Conservation (phyloP, 2,329 filamentous ascomycete genomes). For the Alternaria ethzedia region DNA sequence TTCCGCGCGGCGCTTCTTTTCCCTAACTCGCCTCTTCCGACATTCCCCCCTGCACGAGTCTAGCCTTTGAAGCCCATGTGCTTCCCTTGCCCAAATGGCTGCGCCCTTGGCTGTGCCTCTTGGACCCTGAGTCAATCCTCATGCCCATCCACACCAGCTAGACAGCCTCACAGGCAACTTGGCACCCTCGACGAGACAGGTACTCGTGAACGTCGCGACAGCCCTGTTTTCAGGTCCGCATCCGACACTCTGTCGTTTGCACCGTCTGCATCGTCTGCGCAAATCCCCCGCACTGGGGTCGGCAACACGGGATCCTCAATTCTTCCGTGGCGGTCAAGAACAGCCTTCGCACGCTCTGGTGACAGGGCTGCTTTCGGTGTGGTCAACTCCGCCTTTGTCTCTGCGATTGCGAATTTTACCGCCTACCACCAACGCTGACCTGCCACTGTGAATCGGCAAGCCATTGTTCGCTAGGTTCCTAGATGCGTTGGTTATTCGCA, state of each 20-base stretch:
- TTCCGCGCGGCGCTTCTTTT: constrained; percentile 25
- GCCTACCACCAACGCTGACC: constrained; percentile 18
- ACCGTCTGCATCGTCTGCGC: neutral
- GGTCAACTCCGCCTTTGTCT: constrained; percentile 24
- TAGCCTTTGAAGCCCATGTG: constrained; percentile 18
- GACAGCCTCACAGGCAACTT: constrained; percentile 19
- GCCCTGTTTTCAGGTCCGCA: constrained; percentile 9
- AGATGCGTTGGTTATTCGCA: constrained; percentile 20
- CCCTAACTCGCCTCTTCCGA: constrained; percentile 23
- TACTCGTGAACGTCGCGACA: neutral
- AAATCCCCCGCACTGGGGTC: constrained; percentile 1
- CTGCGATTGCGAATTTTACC: constrained; percentile 20
- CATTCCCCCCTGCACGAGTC: constrained; percentile 20
- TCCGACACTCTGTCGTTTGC: neutral
- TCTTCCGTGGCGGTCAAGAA: constrained; percentile 36
- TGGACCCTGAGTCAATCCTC: constrained; percentile 20
- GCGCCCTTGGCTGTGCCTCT: constrained; percentile 17
- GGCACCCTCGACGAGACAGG: neutral
- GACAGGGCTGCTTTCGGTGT: constrained; percentile 36
- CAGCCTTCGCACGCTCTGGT: constrained; percentile 32
- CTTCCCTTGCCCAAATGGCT: constrained; percentile 29
- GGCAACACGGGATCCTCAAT: constrained; percentile 35
- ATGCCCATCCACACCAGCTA: constrained; percentile 8
- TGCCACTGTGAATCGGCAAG: constrained; percentile 14
- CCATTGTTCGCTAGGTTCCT: constrained; percentile 39